A percentile compares a stretch with the other conserved stretches of the same genome.
phyloP scores from a whole-genome alignment of 2,329 filamentous ascomycete genomes.

The Chaetomiaceae sp. region DNA sequence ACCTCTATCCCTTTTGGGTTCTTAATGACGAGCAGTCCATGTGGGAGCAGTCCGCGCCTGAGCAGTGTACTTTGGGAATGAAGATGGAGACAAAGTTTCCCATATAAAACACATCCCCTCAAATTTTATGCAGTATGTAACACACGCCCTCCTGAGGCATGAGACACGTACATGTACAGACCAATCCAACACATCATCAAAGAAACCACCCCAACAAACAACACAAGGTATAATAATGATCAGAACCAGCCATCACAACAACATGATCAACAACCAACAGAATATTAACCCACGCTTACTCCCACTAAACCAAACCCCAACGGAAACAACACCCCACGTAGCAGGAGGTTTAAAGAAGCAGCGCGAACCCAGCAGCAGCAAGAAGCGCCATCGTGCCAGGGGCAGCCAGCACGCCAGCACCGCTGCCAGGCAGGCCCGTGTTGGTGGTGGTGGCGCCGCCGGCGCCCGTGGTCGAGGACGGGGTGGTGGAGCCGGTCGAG shows the following conservation, averaged over 20 bases:
- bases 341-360: conserved; percentile 40
- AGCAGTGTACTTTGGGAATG: too few relatives aligned
- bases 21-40: too few relatives aligned
- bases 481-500: conserved; percentile 16
- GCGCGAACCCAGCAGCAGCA: conserved; percentile 37
- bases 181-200: too few relatives aligned
- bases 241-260: background rate
- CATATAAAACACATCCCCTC: conserved; percentile 3
- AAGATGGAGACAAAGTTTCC: too few relatives aligned
- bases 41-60: too few relatives aligned
- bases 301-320: background rate
- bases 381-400: conserved; percentile 41
- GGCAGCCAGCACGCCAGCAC: conserved; percentile 33
- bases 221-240: background rate
- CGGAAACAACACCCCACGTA: conserved; percentile 6
- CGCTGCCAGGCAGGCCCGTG: conserved; percentile 17
- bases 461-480: conserved; percentile 21
- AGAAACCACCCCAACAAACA: conserved; percentile 1
- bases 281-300: too few relatives aligned
- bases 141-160: conserved; percentile 9
- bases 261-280: background rate
- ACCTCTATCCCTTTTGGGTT: too few relatives aligned
- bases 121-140: conserved; percentile 16
- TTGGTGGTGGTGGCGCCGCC: conserved; percentile 18
- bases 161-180: conserved; percentile 15